Base-by-base conservation (phyloP, 2,329 filamentous ascomycete species). In the Epichloe sibirici region DNA sequence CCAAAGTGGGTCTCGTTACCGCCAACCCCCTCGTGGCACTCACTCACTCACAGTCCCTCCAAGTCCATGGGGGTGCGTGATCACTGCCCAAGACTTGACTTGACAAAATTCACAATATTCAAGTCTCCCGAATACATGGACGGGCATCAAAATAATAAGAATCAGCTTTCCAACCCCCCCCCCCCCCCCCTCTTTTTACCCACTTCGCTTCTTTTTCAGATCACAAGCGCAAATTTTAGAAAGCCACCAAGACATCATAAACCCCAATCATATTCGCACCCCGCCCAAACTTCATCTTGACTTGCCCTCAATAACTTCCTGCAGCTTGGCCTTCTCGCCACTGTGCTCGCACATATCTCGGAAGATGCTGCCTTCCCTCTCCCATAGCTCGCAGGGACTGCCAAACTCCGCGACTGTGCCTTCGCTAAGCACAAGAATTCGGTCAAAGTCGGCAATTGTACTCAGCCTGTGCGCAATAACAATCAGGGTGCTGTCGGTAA, bases 391-490 rank as follows among this genome's bases (percentile, higher is more conserved):
- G 58, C 64, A 71, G 2, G 85, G 85, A 5, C 71, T 72, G 3
- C 83, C 85, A 65, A 78, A 87, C 68, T 89, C 86, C 15, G 80
- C 78, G 0, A 83, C 83, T 44, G 67, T 69, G 0, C 86, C 85
- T 37, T 85, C 83, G 52, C 78, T 79, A 56, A 90, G 71, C 5
- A 90, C 85, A 11, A 89, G 71, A 53, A 89, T 85, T 55, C 79
- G 76, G 64, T 89, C 85, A 62, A 88, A 88, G 65, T 88, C 85
- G 3, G 81, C 83, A 67, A 90, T 86, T 0, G 86, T 89, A 64
- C 82, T 86, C 48, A 90, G 71, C 2, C 86, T 76, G 62, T 90
- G 86, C 2, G 86, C 86, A 63, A 90, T 89, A 17, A 88, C 85
- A 17, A 90, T 67, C 31, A 89, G 69, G 1, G 85, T 88, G 42